These are phyloP conservation scores for Castanospermum australe DNA, from an alignment of 306 rosid species.

Conservation along the genomic window DNA sequence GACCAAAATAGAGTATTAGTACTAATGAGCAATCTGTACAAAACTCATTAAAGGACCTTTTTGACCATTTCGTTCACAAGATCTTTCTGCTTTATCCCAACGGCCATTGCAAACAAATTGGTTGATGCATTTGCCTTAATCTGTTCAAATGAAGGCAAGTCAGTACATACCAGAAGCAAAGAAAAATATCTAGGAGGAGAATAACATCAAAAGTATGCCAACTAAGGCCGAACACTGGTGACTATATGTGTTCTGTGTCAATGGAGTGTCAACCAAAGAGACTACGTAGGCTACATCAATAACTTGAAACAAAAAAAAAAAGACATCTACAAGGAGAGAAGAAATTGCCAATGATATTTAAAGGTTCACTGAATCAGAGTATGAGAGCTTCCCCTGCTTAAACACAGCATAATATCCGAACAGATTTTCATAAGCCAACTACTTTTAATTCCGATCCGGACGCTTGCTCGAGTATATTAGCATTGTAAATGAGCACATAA, in stretches of 20 bases:
- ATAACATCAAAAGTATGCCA: neutral
- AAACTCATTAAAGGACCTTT: slow-evolving; percentile 54
- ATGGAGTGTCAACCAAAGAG: neutral
- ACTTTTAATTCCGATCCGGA: neutral
- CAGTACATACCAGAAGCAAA: slow-evolving; percentile 9
- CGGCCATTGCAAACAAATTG: slow-evolving; percentile 67
- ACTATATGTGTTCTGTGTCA: neutral
- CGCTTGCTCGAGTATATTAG: neutral
- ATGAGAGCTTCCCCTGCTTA: neutral
- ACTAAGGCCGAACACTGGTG: neutral
- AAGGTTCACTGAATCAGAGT: neutral
- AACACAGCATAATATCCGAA: neutral
- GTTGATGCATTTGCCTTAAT: slow-evolving; percentile 32
- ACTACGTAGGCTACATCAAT: neutral
- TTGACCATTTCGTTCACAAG: slow-evolving; percentile 73
- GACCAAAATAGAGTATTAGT: neutral
- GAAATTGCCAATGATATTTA: neutral
- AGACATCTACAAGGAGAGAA: neutral
- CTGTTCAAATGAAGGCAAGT: slow-evolving; percentile 33
- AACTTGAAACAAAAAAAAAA: neutral
- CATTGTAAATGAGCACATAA: neutral
- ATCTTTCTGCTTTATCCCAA: slow-evolving; percentile 76
- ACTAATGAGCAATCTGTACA: neutral
- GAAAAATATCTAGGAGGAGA: neutral
- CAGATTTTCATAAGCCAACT: neutral